A percentile compares a stretch with the other conserved stretches of the same genome.
Conservation (phyloP, 371 early-diverging fungal genomes). For the Mucor lusitanicus region DNA sequence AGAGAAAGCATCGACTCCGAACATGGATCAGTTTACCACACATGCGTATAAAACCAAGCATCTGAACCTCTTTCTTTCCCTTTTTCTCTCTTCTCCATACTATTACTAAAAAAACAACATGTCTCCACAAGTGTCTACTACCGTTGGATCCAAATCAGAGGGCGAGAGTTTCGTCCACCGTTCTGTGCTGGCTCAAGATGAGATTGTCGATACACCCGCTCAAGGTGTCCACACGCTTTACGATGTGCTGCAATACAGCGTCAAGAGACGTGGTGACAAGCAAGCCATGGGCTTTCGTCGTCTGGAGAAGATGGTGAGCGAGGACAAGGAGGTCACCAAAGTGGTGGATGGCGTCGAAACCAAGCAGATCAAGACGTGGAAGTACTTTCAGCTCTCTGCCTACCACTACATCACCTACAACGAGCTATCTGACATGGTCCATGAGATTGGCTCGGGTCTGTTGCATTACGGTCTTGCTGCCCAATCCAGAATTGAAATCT, state of each 20-base stretch:
- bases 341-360: conserved; percentile 61
- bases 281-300: conserved; percentile 68
- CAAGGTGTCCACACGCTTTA: conserved; percentile 69
- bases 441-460: conserved; percentile 73
- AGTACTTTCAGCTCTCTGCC: conserved; percentile 72
- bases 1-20: neutral
- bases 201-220: conserved; percentile 53
- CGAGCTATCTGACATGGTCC: conserved; percentile 52
- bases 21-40: neutral
- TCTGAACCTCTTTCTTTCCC: neutral
- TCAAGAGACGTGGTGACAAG: conserved; percentile 44
- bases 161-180: conserved; percentile 59
- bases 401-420: conserved; percentile 72
- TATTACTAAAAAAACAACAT: neutral
- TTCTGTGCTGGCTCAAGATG: conserved; percentile 54
- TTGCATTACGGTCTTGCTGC: conserved; percentile 59
- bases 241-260: conserved; percentile 66
- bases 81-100: neutral
- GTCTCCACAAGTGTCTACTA: conserved; percentile 2
- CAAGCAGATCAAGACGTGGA: conserved; percentile 80
- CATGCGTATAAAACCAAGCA: neutral
- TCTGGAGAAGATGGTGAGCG: conserved; percentile 68
- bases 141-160: conserved; percentile 1
- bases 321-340: conserved; percentile 78
- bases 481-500: conserved; percentile 67